Base-by-base conservation (phyloP, 148 eudicot species). In the Polygonum maritimum region DNA sequence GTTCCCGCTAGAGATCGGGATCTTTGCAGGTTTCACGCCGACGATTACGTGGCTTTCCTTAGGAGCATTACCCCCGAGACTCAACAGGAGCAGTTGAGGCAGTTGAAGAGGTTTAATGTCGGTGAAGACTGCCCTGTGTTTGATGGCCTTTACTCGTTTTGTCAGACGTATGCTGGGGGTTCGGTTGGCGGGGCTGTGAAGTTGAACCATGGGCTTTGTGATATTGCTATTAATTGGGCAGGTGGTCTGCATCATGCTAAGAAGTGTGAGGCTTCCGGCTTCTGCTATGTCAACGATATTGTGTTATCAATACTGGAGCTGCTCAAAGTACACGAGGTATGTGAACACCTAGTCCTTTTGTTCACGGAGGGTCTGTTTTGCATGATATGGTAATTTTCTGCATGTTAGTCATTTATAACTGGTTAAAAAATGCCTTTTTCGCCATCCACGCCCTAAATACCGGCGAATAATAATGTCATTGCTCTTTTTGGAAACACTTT, bases 81-180 rank as follows among this genome's bases (percentile, higher is more conserved):
- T 44, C 75, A 72, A 48, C 75, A 72, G 36, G 75, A 72, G 52
- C 75, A 72, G 75, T 21, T 72, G 36, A 72, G 75, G 38, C 75
- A 72, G 75, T 31, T 72, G 75, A 72, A 72, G 75, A 72, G 75
- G 75, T 72, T 72, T 72, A 72, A 72, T 72, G 75, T 72, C 3
- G 75, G 75, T 21, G 75, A 72, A 72, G 75, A 72, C 44, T 72
- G 75, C 19, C 75, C 75, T 72, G 75, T 72, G 2, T 72, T 72
- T 72, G 75, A 72, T 19, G 75, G 75, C 19, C 75, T 72, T 72
- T 72, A 72, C 75, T 72, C 75, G 4, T 72, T 72, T 72, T 72
- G 75, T 72, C 75, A 72, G 54, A 72, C 75, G 10, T 72, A 72
- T 44, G 75, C 75, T 45, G 75, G 75, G 36, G 75, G 75, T n/a